Conservation (phyloP, 176 grass and related monocot species). For the Themeda triandra region DNA sequence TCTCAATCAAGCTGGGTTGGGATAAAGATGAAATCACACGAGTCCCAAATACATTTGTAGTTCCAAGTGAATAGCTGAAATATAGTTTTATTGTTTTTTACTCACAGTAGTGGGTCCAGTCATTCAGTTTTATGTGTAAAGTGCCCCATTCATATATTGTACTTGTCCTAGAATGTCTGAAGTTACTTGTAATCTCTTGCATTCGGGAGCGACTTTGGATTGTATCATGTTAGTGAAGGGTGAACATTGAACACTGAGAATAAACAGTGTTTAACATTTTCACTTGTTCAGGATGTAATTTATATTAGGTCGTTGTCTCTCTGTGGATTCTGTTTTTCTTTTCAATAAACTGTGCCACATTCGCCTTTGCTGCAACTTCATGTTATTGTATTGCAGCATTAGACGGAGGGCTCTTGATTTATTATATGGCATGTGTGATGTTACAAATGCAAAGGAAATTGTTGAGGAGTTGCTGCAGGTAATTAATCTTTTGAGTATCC, state of each 20-base stretch:
- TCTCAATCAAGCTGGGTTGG: neutral
- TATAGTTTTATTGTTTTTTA: neutral
- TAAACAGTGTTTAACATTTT: neutral
- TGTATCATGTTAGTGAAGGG: neutral
- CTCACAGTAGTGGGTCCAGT: neutral
- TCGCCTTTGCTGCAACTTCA: neutral
- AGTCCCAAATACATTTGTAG: neutral
- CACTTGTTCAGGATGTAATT: constrained; percentile 1
- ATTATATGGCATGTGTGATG: constrained; percentile 98
- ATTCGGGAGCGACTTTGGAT: neutral
- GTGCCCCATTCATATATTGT: neutral
- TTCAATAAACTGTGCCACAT: neutral
- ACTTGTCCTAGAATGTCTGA: neutral
- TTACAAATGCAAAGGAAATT: constrained; percentile 98
- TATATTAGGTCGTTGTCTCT: neutral
- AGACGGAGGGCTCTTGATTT: constrained; percentile 97
- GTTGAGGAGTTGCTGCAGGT: constrained; percentile 99
- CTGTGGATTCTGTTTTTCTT: neutral
- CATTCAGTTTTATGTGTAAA: neutral
- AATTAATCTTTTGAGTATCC: constrained; percentile 20
- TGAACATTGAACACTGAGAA: neutral
- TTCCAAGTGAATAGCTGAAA: neutral
- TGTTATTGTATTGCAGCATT: constrained; percentile 69
- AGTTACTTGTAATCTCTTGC: neutral
- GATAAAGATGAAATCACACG: neutral